Base-by-base conservation (phyloP, 352 stramenopile genomes). In the Saprolegnia parasitica region DNA sequence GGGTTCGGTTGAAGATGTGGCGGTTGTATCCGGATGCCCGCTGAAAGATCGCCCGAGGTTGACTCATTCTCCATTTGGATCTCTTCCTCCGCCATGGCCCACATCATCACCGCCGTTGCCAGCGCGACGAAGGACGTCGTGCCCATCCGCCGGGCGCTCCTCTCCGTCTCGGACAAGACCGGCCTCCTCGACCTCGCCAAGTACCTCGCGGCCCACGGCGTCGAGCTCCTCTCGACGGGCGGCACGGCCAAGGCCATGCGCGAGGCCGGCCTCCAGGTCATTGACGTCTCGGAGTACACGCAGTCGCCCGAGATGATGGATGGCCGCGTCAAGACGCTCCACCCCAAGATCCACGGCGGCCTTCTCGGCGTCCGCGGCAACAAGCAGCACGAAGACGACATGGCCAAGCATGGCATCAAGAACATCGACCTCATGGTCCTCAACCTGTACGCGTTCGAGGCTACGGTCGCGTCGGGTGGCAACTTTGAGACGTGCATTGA, bases 361-460 rank as follows among this genome's bases (percentile, higher is more conserved):
- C 80, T 99, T 55, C 79, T 99, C 18, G 96, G 91, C n/a, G 97
- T 99, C 70, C 84, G 98, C 60, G 97, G 97, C 65, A 99, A 99
- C 77, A 78, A 78, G 39, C 77, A 97, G 71, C 98, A 99, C 81
- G 96, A 99, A 74, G 74, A 85, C 13, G 93, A 99, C 77, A 99
- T 99, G 96, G 79, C 85, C 50, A 84, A 87, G 50, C 96, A 99
- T 76, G 93, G 87, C 68, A 98, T 99, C 77, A 81, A 96, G 72
- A 89, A 91, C 63, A 99, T 99, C 77, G 98, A 99, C 77, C 89
- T 99, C 72, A 98, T 99, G 20, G 93, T 99, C 71, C 83, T 99
- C 54, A 99, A 99, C 80, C 80, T 99, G 35, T 99, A 99, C 81
- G 96, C 98, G 18, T 99, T 99, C 74, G 96, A 99, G 75, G 86